Conservation (phyloP, 2,329 filamentous ascomycete genomes). For the Paraphoma chrysanthemicola region DNA sequence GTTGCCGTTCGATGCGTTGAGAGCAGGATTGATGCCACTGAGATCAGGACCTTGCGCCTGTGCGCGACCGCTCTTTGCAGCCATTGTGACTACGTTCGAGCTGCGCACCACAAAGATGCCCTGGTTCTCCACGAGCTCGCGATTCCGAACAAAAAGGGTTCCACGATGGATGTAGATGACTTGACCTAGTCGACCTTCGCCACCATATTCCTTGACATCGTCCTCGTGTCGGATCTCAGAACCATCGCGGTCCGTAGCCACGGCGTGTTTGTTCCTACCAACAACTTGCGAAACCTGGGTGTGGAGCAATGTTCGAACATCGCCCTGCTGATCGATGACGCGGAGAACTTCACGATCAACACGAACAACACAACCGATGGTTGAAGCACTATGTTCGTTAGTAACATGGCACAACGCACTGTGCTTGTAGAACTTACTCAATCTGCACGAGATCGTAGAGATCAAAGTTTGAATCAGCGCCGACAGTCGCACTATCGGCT, state of each 20-base stretch:
- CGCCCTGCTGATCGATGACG: constrained; percentile 89
- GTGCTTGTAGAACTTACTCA: constrained; percentile 63
- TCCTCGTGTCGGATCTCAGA: constrained; percentile 92
- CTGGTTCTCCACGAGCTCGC: constrained; percentile 82
- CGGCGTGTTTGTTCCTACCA: constrained; percentile 79
- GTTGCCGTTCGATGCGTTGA: constrained; percentile 62
- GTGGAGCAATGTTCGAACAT: constrained; percentile 80
- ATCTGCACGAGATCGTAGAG: constrained; percentile 94
- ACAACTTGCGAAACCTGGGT: constrained; percentile 93
- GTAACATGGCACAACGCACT: constrained; percentile 3
- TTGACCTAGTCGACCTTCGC: constrained; percentile 83
- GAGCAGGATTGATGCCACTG: constrained; percentile 87
- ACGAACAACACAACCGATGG: constrained; percentile 91
- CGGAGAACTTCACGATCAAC: constrained; percentile 92
- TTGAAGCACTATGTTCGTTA: constrained; percentile 66
- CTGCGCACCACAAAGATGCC: constrained; percentile 89
- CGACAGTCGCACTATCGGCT: constrained; percentile 86
- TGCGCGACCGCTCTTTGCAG: constrained; percentile 89
- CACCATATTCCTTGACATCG: constrained; percentile 87
- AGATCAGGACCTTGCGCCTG: constrained; percentile 78
- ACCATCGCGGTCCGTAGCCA: constrained; percentile 91
- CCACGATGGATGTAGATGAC: constrained; percentile 94
- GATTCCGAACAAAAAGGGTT: constrained; percentile 89
- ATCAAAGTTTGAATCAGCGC: constrained; percentile 85
- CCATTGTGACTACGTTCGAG: constrained; percentile 84